These are phyloP conservation scores for Salix suchowensis DNA, from an alignment of 345 rosid genomes.

Conservation along the genomic window DNA sequence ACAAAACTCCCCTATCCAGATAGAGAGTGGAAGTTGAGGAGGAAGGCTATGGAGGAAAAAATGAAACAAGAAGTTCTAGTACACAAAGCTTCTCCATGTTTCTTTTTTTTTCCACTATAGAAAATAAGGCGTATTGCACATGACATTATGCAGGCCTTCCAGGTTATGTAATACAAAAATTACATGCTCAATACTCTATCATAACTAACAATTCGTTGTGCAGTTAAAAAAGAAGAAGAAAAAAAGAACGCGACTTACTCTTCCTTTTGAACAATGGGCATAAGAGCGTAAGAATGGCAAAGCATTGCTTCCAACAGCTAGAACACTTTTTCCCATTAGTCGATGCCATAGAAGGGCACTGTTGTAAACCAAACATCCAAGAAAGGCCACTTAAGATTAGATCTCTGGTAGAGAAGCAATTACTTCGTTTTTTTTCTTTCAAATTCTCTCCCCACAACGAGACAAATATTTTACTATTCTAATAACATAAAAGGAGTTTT, in stretches of 20 bases:
- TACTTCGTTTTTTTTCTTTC: neutral
- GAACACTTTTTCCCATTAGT: slow-evolving; percentile 85
- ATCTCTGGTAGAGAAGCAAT: neutral
- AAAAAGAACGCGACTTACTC: slow-evolving; percentile 46
- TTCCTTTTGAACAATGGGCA: slow-evolving; percentile 92
- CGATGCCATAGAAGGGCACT: slow-evolving; percentile 97
- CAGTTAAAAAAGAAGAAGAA: neutral
- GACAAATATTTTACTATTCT: neutral
- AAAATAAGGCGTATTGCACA: no score
- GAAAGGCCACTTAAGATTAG: slow-evolving; percentile 14
- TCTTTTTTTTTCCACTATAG: no score
- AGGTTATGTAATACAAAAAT: neutral
- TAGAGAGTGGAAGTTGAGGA: no score
- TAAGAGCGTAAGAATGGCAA: slow-evolving; percentile 65
- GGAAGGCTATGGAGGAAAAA: no score
- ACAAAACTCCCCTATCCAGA: no score
- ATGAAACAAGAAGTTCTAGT: no score
- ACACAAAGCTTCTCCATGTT: no score
- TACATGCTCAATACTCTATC: neutral
- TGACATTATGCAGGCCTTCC: neutral
- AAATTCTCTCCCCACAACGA: neutral
- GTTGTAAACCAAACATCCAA: slow-evolving; percentile 21
- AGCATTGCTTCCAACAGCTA: slow-evolving; percentile 43
- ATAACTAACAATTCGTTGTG: neutral
- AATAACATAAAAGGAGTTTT: neutral